Percentiles rank a stretch among this genome's conserved stretches.
Evolutionary conservation across 345 rosid species (phyloP).

Genomic region (Erucastrum elatum): DNA sequence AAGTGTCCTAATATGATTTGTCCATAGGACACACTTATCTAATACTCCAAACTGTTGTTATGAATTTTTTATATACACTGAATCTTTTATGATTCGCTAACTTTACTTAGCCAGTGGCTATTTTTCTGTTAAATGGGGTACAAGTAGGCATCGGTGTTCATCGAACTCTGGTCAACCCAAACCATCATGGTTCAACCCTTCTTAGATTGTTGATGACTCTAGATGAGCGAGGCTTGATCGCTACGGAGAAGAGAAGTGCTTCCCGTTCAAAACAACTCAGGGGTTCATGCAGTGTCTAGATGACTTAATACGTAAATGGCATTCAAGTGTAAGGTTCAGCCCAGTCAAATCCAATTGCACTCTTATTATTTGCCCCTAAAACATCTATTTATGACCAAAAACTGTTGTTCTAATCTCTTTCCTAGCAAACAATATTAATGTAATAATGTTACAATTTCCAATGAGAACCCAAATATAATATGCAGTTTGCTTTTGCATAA

Average conservation of each 20-base stretch:
- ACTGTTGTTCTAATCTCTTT: constrained; percentile 4
- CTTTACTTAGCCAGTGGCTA: too few species aligned
- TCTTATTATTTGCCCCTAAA: not conserved
- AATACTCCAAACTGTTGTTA: too few species aligned
- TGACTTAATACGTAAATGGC: constrained; percentile 21
- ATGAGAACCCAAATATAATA: not conserved
- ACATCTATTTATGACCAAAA: not conserved
- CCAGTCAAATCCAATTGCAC: constrained; percentile 16
- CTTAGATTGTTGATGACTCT: not conserved
- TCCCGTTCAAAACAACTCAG: not conserved
- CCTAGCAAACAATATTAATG: not conserved
- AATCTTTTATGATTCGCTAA: too few species aligned
- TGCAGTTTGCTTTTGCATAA: not conserved
- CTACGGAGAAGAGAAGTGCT: constrained; percentile 14
- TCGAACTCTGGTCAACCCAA: not conserved
- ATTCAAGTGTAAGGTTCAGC: constrained; percentile 16
- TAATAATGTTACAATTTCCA: not conserved
- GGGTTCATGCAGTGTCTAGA: not conserved
- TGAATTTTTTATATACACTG: too few species aligned
- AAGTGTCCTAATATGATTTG: constrained; percentile 30
- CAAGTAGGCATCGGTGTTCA: not conserved
- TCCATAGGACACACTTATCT: too few species aligned
- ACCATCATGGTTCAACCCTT: not conserved
- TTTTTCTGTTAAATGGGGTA: too few species aligned
- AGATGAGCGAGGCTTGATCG: constrained; percentile 3